Conservation (phyloP, 176 grass and related monocot genomes). For the Carex parvula region DNA sequence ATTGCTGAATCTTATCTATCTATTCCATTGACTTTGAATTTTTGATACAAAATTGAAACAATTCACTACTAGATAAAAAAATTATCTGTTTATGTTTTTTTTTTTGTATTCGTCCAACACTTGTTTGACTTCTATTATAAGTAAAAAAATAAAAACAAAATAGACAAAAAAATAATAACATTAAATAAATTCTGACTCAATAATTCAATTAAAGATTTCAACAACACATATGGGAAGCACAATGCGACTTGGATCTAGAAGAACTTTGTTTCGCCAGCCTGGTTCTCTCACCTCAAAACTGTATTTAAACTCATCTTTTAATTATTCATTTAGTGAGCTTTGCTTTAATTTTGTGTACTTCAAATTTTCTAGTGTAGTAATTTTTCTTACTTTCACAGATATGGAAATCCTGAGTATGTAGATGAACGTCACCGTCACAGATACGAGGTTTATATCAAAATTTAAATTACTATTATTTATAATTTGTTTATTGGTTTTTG, state of each 20-base stretch:
- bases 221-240: slow-evolving; percentile 98
- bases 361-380: slow-evolving; percentile 18
- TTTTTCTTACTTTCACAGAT: slow-evolving; percentile 47
- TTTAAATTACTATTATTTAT: slow-evolving; percentile 19
- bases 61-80: not conserved
- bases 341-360: not conserved
- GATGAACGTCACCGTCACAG: slow-evolving; percentile 97
- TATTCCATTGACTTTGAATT: not conserved
- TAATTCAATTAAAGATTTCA: slow-evolving; percentile 52
- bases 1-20: not conserved
- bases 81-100: not conserved
- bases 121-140: not conserved
- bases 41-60: not conserved
- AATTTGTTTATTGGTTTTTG: slow-evolving; percentile 16
- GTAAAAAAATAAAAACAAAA: not conserved
- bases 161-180: not conserved
- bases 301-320: slow-evolving; percentile 37
- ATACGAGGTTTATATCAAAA: slow-evolving; percentile 68
- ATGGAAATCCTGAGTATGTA: slow-evolving; percentile 57
- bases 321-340: not conserved
- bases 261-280: slow-evolving; percentile 61
- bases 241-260: slow-evolving; percentile 79
- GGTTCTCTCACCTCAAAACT: slow-evolving; percentile 74
- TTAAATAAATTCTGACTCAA: not conserved
- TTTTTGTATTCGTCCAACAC: not conserved